phyloP scores from a whole-genome alignment of 805 yeast species.

The Schizosaccharomyces osmophilus region DNA sequence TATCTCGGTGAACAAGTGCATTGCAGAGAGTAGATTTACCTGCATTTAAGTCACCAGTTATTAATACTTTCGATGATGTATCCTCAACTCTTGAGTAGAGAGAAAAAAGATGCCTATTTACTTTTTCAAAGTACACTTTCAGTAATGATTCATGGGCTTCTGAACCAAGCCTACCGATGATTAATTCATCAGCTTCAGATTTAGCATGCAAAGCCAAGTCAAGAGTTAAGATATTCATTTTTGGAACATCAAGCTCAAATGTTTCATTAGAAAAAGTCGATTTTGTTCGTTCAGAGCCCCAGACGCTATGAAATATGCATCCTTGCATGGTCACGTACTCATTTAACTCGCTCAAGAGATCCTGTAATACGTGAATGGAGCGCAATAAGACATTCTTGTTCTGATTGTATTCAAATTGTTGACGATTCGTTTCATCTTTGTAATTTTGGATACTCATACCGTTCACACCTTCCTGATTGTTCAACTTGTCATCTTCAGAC shows the following conservation, averaged over 20 bases:
- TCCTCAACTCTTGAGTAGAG: constrained; percentile 70
- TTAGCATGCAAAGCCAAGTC: background rate
- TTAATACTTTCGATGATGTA: constrained; percentile 75
- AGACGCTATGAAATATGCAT: background rate
- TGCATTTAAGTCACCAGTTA: constrained; percentile 90
- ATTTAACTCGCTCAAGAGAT: background rate
- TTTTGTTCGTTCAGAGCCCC: background rate
- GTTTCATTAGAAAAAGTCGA: background rate
- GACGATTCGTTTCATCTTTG: background rate
- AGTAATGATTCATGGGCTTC: background rate
- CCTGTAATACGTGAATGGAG: background rate
- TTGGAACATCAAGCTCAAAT: background rate
- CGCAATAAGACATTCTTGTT: background rate
- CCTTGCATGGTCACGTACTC: background rate
- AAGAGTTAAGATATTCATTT: background rate
- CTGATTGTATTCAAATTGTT: background rate
- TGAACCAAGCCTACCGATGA: background rate
- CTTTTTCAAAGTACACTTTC: background rate
- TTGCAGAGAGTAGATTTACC: constrained; percentile 94
- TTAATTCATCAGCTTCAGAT: background rate
- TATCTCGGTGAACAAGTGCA: constrained; percentile 48
- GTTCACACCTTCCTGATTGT: background rate
- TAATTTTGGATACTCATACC: background rate
- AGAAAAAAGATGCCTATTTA: constrained; percentile 29
- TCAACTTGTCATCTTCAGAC: background rate